Evolutionary conservation across 306 rosid species (phyloP), one percentile per base, ranked within the genome.

Genomic region (Cicer cuneatum): DNA sequence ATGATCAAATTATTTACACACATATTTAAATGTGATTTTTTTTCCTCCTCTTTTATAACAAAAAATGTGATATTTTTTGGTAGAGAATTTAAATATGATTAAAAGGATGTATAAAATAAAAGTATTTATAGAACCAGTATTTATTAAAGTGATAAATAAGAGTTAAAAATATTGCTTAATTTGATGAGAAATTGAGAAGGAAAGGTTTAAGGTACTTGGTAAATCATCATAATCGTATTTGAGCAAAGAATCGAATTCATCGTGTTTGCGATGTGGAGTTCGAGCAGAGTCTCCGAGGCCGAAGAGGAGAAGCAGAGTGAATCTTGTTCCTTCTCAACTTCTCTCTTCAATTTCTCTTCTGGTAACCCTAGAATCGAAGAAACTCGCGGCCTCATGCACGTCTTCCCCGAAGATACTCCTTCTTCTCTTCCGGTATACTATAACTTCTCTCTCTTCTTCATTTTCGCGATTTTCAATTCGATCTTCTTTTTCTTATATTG

Each of bases 291-390:
- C 24, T 66, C 85, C 40, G 89, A 84, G 21, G 29, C 29, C 29
- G 29, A 21, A 21, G 29, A 21, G 35, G 96, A 85, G 7, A 89
- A 86, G 5, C 76, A 65, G 0, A 75, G 67, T 21, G 86, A 83
- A 14, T 78, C 83, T 0, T 86, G 84, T 0, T 85, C 96, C 0
- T 85, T 87, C 40, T 84, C 93, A 5, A 79, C 88, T 16, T 74
- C 94, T 5, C 2, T 70, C 1, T 76, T 81, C 58, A 81, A 81
- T 21, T 94, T 94, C 95, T 94, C 96, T 56, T 94, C 97, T 10
- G 98, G 98, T 83, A 94, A 94, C 93, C 97, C 97, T 85, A 94
- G 96, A 87, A 88, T 94, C 67, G 98, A 94, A 47, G 98, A 94
- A 78, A 87, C 90, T 39, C 87, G 92, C 6, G 98, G 98, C 60